These are phyloP conservation scores for Dactylellina cionopaga DNA, from an alignment of 2,329 filamentous ascomycete species.

Conservation along the genomic window DNA sequence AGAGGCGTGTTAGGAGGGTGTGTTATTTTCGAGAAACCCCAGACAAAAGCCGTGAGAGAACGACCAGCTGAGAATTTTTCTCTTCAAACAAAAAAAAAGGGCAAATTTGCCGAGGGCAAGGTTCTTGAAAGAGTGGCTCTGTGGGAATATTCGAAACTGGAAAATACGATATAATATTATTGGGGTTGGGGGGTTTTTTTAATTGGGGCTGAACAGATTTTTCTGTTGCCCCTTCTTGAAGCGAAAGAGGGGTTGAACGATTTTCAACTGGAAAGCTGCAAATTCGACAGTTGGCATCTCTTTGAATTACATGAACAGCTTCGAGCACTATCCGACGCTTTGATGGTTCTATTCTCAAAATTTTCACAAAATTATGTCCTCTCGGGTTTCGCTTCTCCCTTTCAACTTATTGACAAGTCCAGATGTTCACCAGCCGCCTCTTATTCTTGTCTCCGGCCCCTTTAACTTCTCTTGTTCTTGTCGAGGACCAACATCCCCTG, in stretches of 20 bases:
- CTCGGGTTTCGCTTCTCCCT: too few species aligned
- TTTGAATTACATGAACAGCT: too few species aligned
- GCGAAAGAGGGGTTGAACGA: slow-evolving; percentile 8
- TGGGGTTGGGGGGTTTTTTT: neutral
- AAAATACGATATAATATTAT: slow-evolving; percentile 17
- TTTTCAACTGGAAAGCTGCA: neutral
- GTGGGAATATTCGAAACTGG: neutral
- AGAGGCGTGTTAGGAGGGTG: slow-evolving; percentile 12
- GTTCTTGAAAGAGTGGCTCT: neutral
- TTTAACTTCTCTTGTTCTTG: too few species aligned
- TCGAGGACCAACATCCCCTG: too few species aligned
- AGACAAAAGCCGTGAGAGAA: neutral
- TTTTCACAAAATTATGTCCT: too few species aligned
- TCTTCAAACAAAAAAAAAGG: neutral
- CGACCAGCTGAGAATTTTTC: slow-evolving; percentile 1
- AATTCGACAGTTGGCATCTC: neutral
- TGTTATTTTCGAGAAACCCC: slow-evolving; percentile 2
- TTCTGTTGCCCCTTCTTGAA: neutral
- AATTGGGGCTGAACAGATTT: neutral
- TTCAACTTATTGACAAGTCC: too few species aligned
- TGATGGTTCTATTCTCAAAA: too few species aligned
- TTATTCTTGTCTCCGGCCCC: too few species aligned
- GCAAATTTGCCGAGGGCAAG: neutral
- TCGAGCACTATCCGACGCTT: too few species aligned
- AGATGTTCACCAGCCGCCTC: too few species aligned